These are phyloP conservation scores for Stevia rebaudiana DNA, from an alignment of 140 eudicot genomes.

Conservation along the genomic window DNA sequence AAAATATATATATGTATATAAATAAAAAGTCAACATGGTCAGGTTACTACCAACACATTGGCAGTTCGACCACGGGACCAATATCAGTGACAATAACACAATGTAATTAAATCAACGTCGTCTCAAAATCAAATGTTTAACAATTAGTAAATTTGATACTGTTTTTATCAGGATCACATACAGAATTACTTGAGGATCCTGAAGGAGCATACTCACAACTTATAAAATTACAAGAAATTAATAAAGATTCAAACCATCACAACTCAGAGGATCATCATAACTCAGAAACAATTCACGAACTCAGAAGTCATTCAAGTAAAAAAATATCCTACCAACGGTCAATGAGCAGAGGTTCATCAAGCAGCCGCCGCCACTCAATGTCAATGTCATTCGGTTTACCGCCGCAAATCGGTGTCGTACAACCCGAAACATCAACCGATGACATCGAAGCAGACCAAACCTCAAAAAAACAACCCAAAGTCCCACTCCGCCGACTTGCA, in stretches of 20 bases:
- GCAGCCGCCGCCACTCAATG: constrained; percentile 57
- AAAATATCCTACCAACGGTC: constrained; percentile 46
- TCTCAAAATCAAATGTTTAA: too few species aligned
- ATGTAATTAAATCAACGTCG: too few species aligned
- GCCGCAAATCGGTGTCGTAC: constrained; percentile 25
- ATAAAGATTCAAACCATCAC: constrained; percentile 17
- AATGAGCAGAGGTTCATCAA: constrained; percentile 58
- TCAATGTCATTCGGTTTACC: constrained; percentile 48
- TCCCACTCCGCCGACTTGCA: constrained; percentile 63
- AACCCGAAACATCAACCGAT: constrained; percentile 19
- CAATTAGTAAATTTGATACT: too few species aligned
- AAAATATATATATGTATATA: too few species aligned
- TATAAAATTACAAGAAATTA: constrained; percentile 58
- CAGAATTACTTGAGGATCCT: constrained; percentile 63
- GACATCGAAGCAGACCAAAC: constrained; percentile 29
- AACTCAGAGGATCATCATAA: constrained; percentile 29
- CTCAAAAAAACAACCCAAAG: constrained; percentile 45
- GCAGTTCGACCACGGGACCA: too few species aligned
- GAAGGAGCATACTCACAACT: constrained; percentile 95
- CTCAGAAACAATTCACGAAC: constrained; percentile 14
- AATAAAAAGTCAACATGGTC: too few species aligned
- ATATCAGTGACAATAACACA: too few species aligned
- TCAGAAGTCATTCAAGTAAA: constrained; percentile 45
- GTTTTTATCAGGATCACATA: constrained; percentile 56
- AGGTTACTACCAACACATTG: too few species aligned